Evolutionary conservation across 176 grass and related monocot species (phyloP).

Genomic region (Tuctoria greenei): DNA sequence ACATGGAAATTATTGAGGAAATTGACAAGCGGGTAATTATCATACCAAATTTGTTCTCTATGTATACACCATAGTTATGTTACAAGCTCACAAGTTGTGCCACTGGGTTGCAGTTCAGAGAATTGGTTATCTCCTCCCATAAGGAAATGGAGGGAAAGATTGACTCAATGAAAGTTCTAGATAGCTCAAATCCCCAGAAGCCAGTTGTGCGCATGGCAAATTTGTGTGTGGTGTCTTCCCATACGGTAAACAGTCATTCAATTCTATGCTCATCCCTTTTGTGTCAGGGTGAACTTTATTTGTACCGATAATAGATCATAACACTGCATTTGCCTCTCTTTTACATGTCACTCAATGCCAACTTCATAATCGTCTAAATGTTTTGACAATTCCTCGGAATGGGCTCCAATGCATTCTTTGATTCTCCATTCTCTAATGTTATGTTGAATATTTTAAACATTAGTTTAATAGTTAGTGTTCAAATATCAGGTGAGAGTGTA

Average conservation of each 20-base stretch:
- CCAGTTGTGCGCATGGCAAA: conserved; percentile 86
- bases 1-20: conserved; percentile 85
- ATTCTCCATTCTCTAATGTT: conserved; percentile 12
- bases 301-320: background rate
- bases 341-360: background rate
- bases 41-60: conserved; percentile 8
- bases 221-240: conserved; percentile 61
- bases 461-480: conserved; percentile 38
- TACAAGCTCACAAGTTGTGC: conserved; percentile 43
- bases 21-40: conserved; percentile 65
- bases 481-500: conserved; percentile 23
- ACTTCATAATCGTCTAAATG: background rate
- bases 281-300: background rate
- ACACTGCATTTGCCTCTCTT: background rate
- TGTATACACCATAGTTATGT: background rate
- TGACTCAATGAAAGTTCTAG: conserved; percentile 53
- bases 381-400: background rate
- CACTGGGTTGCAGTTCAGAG: conserved; percentile 68
- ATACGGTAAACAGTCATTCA: conserved; percentile 50
- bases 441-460: conserved; percentile 13
- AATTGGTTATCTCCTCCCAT: conserved; percentile 58
- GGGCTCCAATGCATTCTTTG: background rate
- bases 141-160: conserved; percentile 80
- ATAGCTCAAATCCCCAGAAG: conserved; percentile 81
- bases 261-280: conserved; percentile 7